These are phyloP conservation scores for Trichoderma sp. DNA, from an alignment of 2,329 filamentous ascomycete genomes.

Conservation along the genomic window DNA sequence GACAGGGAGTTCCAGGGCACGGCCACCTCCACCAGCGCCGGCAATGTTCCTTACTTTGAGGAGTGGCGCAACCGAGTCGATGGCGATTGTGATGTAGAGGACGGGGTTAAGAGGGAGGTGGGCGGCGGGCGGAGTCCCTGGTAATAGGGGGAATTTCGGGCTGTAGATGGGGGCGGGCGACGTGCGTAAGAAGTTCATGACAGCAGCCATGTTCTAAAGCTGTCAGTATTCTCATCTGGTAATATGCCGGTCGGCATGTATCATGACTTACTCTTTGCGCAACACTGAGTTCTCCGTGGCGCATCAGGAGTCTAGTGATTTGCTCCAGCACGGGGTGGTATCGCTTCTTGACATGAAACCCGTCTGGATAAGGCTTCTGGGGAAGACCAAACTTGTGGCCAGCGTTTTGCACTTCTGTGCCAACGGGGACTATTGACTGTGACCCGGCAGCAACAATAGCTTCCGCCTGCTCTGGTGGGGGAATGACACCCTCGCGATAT, in stretches of 20 bases:
- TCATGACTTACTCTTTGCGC: constrained; percentile 73
- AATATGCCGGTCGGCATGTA: background rate
- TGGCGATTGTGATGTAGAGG: constrained; percentile 81
- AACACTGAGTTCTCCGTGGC: constrained; percentile 80
- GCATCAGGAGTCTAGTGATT: constrained; percentile 88
- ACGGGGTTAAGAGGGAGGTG: constrained; percentile 87
- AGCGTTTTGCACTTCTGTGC: constrained; percentile 32
- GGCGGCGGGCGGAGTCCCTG: constrained; percentile 70
- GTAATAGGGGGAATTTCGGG: constrained; percentile 67
- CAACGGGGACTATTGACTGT: constrained; percentile 21
- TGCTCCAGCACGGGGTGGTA: constrained; percentile 85
- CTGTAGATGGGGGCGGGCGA: constrained; percentile 74
- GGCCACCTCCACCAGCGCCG: constrained; percentile 82
- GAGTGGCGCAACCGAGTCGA: constrained; percentile 90
- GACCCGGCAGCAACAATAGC: constrained; percentile 26
- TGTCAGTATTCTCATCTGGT: constrained; percentile 17
- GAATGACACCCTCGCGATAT: constrained; percentile 42
- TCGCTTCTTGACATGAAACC: constrained; percentile 68
- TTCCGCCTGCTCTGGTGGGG: constrained; percentile 34
- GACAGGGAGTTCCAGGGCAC: constrained; percentile 75
- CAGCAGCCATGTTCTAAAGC: constrained; percentile 73
- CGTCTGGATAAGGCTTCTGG: constrained; percentile 59
- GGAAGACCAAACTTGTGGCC: constrained; percentile 81
- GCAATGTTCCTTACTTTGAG: constrained; percentile 73
- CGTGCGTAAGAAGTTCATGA: constrained; percentile 82